Percentiles rank a stretch among this genome's conserved stretches.
These are phyloP conservation scores for Lycium barbarum DNA, from an alignment of 257 asterid genomes.

Conservation along the genomic window DNA sequence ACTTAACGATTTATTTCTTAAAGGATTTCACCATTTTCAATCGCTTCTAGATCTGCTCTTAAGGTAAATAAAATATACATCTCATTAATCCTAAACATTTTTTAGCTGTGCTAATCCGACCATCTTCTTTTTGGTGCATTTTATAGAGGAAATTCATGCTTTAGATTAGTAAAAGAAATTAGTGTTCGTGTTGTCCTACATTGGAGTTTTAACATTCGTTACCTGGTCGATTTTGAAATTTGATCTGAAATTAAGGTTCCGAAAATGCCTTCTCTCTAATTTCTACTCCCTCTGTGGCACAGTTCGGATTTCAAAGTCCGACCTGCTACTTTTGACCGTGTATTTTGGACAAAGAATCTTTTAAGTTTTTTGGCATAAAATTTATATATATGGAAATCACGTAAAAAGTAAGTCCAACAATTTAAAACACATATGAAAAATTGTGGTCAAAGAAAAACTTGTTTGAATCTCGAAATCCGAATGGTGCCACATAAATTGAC, in stretches of 20 bases:
- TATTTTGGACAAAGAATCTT: too few relatives aligned
- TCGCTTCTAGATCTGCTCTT: conserved; percentile 11
- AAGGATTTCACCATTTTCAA: not conserved
- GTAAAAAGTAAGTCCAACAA: too few relatives aligned
- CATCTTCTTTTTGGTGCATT: not conserved
- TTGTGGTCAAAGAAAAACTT: too few relatives aligned
- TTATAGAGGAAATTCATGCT: not conserved
- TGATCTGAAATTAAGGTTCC: not conserved
- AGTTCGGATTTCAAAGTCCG: too few relatives aligned
- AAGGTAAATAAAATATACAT: not conserved
- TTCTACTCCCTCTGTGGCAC: not conserved
- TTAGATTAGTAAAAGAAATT: not conserved
- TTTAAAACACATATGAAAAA: too few relatives aligned
- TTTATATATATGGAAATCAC: too few relatives aligned
- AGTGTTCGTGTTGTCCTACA: not conserved
- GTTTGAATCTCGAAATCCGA: too few relatives aligned
- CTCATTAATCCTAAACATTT: not conserved
- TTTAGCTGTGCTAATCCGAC: not conserved
- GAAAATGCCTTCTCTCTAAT: not conserved
- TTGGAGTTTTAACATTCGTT: not conserved
- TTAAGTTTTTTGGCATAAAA: too few relatives aligned
- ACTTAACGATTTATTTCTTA: not conserved
- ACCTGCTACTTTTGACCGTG: too few relatives aligned
- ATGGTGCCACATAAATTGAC: too few relatives aligned
- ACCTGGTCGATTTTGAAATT: not conserved